phyloP scores from a whole-genome alignment of 352 stramenopile species.

The Thalassiosira livingstoniorum region DNA sequence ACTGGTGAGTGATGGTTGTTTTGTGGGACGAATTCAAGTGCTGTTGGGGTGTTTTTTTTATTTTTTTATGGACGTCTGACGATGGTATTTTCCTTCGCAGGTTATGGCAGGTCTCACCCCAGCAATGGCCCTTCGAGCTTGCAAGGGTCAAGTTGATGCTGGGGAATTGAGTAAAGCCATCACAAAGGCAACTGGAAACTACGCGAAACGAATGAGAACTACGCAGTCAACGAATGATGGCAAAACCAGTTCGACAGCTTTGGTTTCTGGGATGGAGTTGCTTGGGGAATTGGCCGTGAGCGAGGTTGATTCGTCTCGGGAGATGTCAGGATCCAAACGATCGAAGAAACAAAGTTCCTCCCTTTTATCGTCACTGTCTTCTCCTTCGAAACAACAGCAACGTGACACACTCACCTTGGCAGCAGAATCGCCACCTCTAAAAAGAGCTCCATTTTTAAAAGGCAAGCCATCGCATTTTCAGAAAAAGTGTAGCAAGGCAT shows the following conservation, averaged over 20 bases:
- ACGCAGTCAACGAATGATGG: not conserved
- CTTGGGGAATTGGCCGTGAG: not conserved
- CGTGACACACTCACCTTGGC: not conserved
- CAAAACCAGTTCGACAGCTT: not conserved
- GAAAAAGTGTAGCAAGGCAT: not conserved
- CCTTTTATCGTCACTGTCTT: not conserved
- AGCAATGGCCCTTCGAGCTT: not conserved
- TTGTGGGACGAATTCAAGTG: too few relatives aligned
- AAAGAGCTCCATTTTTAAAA: conserved; percentile 2
- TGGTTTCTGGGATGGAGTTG: not conserved
- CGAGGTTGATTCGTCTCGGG: too few relatives aligned
- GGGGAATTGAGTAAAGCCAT: not conserved
- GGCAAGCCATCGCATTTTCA: not conserved
- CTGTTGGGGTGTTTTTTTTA: not conserved
- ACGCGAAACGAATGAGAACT: not conserved
- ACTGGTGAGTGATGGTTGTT: too few relatives aligned
- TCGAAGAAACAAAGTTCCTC: not conserved
- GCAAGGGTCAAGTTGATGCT: not conserved
- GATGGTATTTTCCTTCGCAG: not conserved
- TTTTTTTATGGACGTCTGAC: not conserved
- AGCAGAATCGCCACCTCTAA: not conserved
- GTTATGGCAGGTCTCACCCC: not conserved
- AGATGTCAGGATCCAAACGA: too few relatives aligned
- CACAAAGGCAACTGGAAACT: not conserved
- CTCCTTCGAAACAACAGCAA: too few relatives aligned